phyloP scores from a whole-genome alignment of 805 yeast species.

The Candida manassasensis region DNA sequence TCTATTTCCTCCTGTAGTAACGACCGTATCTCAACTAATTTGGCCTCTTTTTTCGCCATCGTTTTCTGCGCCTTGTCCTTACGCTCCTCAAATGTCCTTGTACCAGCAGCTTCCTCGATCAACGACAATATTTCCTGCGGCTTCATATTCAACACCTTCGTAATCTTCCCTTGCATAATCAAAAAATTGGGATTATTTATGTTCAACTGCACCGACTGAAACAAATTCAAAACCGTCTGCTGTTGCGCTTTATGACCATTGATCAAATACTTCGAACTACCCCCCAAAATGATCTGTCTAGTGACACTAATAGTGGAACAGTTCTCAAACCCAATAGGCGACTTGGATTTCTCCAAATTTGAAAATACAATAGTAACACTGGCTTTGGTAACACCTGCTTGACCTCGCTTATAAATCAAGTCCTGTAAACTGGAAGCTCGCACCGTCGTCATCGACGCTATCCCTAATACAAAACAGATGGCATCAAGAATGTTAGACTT shows the following conservation, averaged over 20 bases:
- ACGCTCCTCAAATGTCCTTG: constrained; percentile 90
- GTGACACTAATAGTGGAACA: constrained; percentile 81
- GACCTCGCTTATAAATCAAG: constrained; percentile 93
- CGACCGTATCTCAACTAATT: constrained; percentile 69
- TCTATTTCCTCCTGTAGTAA: constrained; percentile 83
- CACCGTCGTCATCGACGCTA: constrained; percentile 89
- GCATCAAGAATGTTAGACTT: constrained; percentile 96
- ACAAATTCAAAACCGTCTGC: constrained; percentile 80
- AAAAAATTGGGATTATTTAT: constrained; percentile 95
- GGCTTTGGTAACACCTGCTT: constrained; percentile 96
- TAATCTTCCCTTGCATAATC: constrained; percentile 98
- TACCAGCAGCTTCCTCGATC: constrained; percentile 98
- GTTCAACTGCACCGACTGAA: constrained; percentile 92
- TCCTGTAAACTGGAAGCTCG: constrained; percentile 92
- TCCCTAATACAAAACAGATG: constrained; percentile 96
- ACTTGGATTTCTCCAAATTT: constrained; percentile 65
- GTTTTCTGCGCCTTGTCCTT: constrained; percentile 88
- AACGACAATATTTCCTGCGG: constrained; percentile 84
- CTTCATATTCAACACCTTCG: constrained; percentile 94
- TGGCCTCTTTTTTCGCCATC: constrained; percentile 85
- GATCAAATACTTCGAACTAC: constrained; percentile 84
- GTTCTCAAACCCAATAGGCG: constrained; percentile 86
- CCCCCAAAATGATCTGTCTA: constrained; percentile 86
- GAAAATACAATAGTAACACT: constrained; percentile 95
- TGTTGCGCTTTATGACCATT: constrained; percentile 97